Conservation (phyloP, 2,329 filamentous ascomycete species). For the Polytolypa hystricis region DNA sequence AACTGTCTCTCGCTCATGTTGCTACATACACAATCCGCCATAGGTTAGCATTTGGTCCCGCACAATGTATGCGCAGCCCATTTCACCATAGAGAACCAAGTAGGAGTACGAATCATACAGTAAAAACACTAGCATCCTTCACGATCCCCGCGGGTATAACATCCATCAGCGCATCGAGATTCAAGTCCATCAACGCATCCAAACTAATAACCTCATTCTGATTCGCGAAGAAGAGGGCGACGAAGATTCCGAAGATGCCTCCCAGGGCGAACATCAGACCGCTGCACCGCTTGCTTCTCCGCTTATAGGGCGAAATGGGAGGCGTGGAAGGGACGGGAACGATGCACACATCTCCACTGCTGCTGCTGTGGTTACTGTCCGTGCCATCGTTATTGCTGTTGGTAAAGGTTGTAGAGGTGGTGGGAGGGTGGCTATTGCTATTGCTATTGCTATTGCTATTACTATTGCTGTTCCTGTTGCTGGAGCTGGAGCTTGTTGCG, state of each 20-base stretch:
- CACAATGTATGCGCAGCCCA: no score
- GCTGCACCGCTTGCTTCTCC: conserved; percentile 57
- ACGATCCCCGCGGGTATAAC: conserved; percentile 77
- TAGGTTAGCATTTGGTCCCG: no score
- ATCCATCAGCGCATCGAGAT: conserved; percentile 77
- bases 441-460: conserved; percentile 23
- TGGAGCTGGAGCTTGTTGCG: neutral
- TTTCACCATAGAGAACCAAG: neutral
- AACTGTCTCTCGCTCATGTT: conserved; percentile 76
- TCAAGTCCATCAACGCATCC: conserved; percentile 58
- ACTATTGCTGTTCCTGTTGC: conserved; percentile 20
- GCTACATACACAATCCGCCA: conserved; percentile 38
- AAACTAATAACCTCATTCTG: conserved; percentile 83
- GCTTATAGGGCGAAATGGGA: no score
- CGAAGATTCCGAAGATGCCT: conserved; percentile 78
- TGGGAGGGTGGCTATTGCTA: neutral
- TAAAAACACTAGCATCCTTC: conserved; percentile 72
- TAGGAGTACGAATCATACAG: conserved; percentile 45
- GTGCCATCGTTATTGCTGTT: no score
- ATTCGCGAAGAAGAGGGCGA: conserved; percentile 80
- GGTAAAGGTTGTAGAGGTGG: no score
- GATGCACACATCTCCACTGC: no score
- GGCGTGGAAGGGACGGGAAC: no score
- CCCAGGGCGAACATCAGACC: conserved; percentile 79
- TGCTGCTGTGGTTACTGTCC: no score